Base-by-base conservation (phyloP, 2,329 filamentous ascomycete species). In the Botrytis sinoallii region DNA sequence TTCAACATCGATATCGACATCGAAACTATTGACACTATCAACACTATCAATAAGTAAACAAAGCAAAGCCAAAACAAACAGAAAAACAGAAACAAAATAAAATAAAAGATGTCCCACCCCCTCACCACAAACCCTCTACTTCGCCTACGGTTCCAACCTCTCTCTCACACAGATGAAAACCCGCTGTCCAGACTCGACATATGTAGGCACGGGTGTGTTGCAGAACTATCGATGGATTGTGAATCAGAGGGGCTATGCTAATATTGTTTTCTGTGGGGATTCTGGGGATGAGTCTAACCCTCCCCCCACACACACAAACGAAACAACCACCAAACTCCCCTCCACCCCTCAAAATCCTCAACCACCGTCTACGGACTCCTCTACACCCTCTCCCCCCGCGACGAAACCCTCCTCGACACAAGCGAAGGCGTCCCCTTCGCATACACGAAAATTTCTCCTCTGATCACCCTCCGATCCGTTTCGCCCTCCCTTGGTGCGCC, bases 61-160 rank as follows among this genome's bases (percentile, higher is more conserved):
- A 48, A 22, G 7, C 8, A 48, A n/a, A 14, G 0, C 46, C 14
- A 25, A 52, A 52, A 9, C 22, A 12, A 52, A 25, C 4, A 48
- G 25, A 18, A 44, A 2, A 25, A 14, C 14, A n/a, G 0, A 52
- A 32, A 32, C 1, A 32, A 32, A 32, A 32, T 32, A 52, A 25
- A 18, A 44, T 2, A 25, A n/a, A n/a, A n/a, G 0, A 52, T 52
- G 48, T 14, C 12, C 16, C 16, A 0, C 55, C 55, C 12, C 55
- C 63, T 7, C n/a, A n/a, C 48, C 61, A 18, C 66, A 44, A 71
- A 70, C 64, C 10, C 81, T 89, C 76, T 92, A 92, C 84, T 92
- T 93, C 79, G 91, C 88, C 78, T 93, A 91, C 82, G 91, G 91
- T 75, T 90, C 87, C 80, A 93, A 93, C 81, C 86, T 93, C 74